Percentiles rank a stretch among this genome's conserved stretches.
Evolutionary conservation across 2,329 filamentous ascomycete species (phyloP).

Genomic region (Daldinia eschscholtzii): DNA sequence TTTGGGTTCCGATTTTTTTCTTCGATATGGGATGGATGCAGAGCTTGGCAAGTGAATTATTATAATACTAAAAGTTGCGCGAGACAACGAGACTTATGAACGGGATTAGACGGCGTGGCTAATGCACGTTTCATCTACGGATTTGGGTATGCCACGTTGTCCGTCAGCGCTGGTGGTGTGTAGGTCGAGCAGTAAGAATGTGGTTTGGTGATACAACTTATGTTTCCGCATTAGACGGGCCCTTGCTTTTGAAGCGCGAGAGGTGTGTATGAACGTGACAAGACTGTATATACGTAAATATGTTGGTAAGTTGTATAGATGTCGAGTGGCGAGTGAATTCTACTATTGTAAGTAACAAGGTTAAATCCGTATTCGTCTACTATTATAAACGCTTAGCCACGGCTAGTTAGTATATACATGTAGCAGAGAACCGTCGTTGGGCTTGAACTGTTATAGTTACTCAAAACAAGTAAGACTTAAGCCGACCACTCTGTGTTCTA

Average conservation of each 20-base stretch:
- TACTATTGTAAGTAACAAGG: constrained; percentile 7
- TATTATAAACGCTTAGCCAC: constrained; percentile 14
- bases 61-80: constrained; percentile 18
- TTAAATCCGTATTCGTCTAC: constrained; percentile 10
- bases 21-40: constrained; percentile 23
- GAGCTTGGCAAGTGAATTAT: constrained; percentile 37
- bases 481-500: constrained; percentile 8
- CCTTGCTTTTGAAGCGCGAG: constrained; percentile 39
- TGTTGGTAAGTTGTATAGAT: neutral
- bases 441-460: neutral
- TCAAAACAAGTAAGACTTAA: constrained; percentile 8
- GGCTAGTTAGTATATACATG: neutral
- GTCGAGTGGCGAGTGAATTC: constrained; percentile 4
- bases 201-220: constrained; percentile 34
- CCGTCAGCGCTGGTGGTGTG: constrained; percentile 26
- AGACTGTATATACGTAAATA: constrained; percentile 12
- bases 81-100: constrained; percentile 18
- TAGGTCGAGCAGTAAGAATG: constrained; percentile 12
- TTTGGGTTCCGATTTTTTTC: constrained; percentile 25
- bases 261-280: constrained; percentile 38
- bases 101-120: constrained; percentile 29
- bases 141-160: constrained; percentile 33
- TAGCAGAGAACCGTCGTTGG: constrained; percentile 6
- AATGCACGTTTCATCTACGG: constrained; percentile 29
- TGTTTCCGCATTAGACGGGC: constrained; percentile 34